These are phyloP conservation scores for Entelexis paramagnoliae DNA, from an alignment of 1,139 yeast species.

Conservation along the genomic window DNA sequence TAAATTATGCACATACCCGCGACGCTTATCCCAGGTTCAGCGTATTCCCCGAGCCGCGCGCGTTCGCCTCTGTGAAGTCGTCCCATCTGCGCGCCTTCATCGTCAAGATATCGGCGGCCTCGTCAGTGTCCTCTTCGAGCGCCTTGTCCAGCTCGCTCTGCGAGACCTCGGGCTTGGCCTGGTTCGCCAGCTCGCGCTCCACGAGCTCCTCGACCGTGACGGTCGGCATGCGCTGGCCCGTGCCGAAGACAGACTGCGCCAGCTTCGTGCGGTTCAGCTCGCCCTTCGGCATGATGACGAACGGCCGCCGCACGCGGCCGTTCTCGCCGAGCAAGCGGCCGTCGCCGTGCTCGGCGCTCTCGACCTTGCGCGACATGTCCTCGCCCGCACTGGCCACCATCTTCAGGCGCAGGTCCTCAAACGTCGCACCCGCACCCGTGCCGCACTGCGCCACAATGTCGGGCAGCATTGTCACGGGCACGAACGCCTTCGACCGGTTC, in stretches of 20 bases:
- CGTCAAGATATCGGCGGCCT: slow-evolving; percentile 41
- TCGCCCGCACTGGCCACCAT: background rate
- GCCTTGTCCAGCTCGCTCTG: slow-evolving; percentile 48
- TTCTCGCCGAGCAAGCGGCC: slow-evolving; percentile 35
- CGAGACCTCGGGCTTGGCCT: slow-evolving; percentile 5
- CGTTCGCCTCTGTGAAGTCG: slow-evolving; percentile 77
- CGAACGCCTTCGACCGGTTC: background rate
- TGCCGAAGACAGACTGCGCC: slow-evolving; percentile 63
- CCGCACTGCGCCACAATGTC: background rate
- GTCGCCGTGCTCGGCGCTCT: background rate
- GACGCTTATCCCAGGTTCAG: slow-evolving; percentile 56
- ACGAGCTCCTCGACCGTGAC: slow-evolving; percentile 90
- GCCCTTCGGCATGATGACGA: slow-evolving; percentile 41
- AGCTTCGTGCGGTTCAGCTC: slow-evolving; percentile 41
- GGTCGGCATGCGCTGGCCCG: slow-evolving; percentile 88
- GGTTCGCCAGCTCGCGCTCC: slow-evolving; percentile 67
- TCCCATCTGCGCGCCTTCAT: slow-evolving; percentile 79
- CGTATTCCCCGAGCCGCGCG: slow-evolving; percentile 82
- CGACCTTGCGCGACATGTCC: slow-evolving; percentile 13
- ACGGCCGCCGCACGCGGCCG: slow-evolving; percentile 77
- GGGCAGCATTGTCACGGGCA: slow-evolving; percentile 9
- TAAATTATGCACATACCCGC: too few species aligned
- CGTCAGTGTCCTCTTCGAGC: slow-evolving; percentile 33
- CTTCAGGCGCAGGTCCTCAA: slow-evolving; percentile 3
- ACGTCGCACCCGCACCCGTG: slow-evolving; percentile 6